A percentile compares a stretch with the other conserved stretches of the same genome.
Conservation (phyloP, 352 stramenopile species). For the Ochromonadaceae sp. region DNA sequence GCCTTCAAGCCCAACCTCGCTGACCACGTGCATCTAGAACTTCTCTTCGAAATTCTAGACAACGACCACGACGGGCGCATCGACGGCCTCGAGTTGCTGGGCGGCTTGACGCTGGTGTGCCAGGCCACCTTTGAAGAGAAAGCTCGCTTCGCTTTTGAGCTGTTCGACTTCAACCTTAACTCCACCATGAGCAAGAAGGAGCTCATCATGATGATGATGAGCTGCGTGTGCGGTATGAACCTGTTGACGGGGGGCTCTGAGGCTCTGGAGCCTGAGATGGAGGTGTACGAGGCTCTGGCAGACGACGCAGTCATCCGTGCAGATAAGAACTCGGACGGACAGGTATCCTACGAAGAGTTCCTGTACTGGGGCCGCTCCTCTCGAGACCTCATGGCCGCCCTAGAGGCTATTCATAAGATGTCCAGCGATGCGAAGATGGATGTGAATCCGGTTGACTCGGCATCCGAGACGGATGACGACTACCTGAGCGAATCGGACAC, state of each 20-base stretch:
- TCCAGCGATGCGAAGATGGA: conserved; percentile 17
- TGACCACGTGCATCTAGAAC: conserved; percentile 14
- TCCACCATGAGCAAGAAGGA: conserved; percentile 24
- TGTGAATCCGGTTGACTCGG: conserved; percentile 20
- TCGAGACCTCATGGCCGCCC: conserved; percentile 26
- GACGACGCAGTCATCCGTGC: conserved; percentile 21
- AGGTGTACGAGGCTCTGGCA: conserved; percentile 29
- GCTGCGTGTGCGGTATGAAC: conserved; percentile 29
- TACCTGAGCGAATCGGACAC: not conserved
- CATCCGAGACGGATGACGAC: conserved; percentile 7
- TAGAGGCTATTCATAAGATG: conserved; percentile 24
- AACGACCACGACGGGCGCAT: conserved; percentile 31
- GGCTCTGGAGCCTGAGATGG: conserved; percentile 22
- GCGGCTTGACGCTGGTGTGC: conserved; percentile 23
- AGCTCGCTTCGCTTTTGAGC: conserved; percentile 34
- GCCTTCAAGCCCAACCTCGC: conserved; percentile 20
- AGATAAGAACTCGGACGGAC: conserved; percentile 20
- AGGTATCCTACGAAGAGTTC: conserved; percentile 31
- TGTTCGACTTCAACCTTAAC: conserved; percentile 40
- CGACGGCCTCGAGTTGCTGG: conserved; percentile 29
- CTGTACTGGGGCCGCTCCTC: conserved; percentile 28
- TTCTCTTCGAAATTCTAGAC: conserved; percentile 27
- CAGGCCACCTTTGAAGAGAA: conserved; percentile 32
- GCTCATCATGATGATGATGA: conserved; percentile 35
- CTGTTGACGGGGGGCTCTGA: conserved; percentile 22